Evolutionary conservation across 352 stramenopile species (phyloP).

Genomic region (Plasmopara viticola): DNA sequence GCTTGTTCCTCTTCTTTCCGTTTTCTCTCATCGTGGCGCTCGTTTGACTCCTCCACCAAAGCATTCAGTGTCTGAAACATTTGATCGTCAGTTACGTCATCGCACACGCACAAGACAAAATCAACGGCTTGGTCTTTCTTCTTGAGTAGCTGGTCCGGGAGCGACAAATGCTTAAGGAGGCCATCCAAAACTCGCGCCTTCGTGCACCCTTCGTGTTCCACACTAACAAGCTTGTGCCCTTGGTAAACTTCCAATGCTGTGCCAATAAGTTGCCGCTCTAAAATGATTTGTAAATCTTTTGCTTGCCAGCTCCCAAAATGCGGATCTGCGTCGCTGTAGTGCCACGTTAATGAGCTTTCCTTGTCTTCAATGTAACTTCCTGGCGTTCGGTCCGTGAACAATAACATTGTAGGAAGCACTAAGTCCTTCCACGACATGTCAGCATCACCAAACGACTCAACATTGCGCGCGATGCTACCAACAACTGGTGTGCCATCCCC

Average conservation of each 20-base stretch:
- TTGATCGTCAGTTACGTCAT: constrained; percentile 85
- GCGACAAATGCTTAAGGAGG: constrained; percentile 64
- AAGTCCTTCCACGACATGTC: constrained; percentile 78
- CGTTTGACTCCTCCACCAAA: constrained; percentile 65
- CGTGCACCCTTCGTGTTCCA: constrained; percentile 74
- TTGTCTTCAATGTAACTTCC: constrained; percentile 83
- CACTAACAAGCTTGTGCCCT: constrained; percentile 74
- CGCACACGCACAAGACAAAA: constrained; percentile 85
- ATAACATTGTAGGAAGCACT: constrained; percentile 69
- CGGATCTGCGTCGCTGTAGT: constrained; percentile 78
- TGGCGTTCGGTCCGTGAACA: constrained; percentile 68
- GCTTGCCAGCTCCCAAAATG: constrained; percentile 86
- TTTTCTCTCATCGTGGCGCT: constrained; percentile 56
- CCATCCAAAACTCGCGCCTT: constrained; percentile 73
- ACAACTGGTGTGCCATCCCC: constrained; percentile 18
- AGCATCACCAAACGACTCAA: too few species aligned
- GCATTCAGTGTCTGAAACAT: constrained; percentile 87
- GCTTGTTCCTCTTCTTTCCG: constrained; percentile 25
- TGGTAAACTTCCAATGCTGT: constrained; percentile 84
- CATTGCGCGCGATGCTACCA: too few species aligned
- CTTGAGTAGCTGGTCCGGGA: constrained; percentile 55
- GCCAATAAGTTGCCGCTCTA: constrained; percentile 81
- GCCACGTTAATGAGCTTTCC: constrained; percentile 82
- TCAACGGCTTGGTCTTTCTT: constrained; percentile 73
- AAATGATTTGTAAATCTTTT: constrained; percentile 86